phyloP scores from a whole-genome alignment of 2,329 filamentous ascomycete genomes.

The Aureobasidium sp. region DNA sequence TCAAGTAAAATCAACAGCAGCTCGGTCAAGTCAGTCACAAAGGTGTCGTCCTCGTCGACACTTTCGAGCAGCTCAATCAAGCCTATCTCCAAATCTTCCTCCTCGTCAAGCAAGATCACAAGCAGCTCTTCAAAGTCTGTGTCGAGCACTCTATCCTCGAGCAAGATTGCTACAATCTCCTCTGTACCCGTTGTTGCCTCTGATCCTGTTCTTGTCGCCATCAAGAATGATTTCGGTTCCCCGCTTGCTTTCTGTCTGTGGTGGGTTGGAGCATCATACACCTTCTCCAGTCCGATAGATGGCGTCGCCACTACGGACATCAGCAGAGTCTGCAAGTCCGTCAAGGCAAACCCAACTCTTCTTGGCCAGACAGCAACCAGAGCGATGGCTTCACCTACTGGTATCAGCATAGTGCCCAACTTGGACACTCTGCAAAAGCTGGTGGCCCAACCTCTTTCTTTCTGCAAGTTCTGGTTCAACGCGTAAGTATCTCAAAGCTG shows the following conservation, averaged over 20 bases:
- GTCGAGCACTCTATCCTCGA: too few relatives aligned
- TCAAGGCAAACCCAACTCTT: neutral
- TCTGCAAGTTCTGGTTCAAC: slow-evolving; percentile 15
- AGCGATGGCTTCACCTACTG: slow-evolving; percentile 1
- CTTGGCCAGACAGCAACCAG: slow-evolving; percentile 1
- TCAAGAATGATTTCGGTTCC: slow-evolving; percentile 6
- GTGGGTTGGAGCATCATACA: neutral
- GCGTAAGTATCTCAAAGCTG: neutral
- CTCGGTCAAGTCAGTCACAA: neutral
- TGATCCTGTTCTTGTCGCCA: neutral
- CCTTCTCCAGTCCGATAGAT: neutral
- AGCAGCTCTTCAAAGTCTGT: neutral
- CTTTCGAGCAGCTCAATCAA: neutral
- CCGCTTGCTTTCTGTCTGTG: slow-evolving; percentile 4
- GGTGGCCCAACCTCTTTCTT: slow-evolving; percentile 9
- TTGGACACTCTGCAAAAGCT: slow-evolving; percentile 3
- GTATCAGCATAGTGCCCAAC: neutral
- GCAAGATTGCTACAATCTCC: neutral
- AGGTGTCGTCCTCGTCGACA: neutral
- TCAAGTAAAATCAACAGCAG: neutral
- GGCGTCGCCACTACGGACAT: slow-evolving; percentile 1
- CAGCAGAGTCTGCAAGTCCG: slow-evolving; percentile 5
- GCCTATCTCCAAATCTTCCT: neutral
- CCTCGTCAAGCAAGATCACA: neutral
- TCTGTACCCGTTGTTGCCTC: too few relatives aligned